phyloP scores from a whole-genome alignment of 2,329 filamentous ascomycete species.

The Fusarium sambucinum region DNA sequence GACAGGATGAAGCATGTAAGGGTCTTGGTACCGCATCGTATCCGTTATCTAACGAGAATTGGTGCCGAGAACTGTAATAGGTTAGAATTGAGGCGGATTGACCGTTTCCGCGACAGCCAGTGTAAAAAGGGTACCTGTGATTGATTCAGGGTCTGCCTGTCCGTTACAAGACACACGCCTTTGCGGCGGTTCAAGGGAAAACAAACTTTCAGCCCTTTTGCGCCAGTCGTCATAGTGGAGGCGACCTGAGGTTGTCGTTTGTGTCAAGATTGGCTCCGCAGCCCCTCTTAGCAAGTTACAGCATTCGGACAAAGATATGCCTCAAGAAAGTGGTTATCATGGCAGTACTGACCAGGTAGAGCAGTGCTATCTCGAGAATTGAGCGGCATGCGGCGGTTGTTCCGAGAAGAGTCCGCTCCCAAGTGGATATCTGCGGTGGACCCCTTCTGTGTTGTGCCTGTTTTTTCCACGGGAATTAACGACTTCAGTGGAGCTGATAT shows the following conservation, averaged over 20 bases:
- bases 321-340: conserved; percentile 22
- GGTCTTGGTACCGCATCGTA: conserved; percentile 3
- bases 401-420: conserved; percentile 41
- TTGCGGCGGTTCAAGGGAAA: background rate
- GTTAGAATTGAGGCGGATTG: conserved; percentile 32
- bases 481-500: conserved; percentile 7
- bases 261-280: conserved; percentile 30
- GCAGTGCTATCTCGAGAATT: conserved; percentile 24
- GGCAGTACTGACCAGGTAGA: conserved; percentile 6
- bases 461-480: conserved; percentile 34
- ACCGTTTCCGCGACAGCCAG: conserved; percentile 35
- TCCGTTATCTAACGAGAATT: conserved; percentile 31
- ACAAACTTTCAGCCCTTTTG: conserved; percentile 23
- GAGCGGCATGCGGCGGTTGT: conserved; percentile 31
- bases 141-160: background rate
- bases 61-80: conserved; percentile 17
- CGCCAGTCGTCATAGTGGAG: conserved; percentile 26
- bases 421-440: conserved; percentile 27
- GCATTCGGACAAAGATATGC: conserved; percentile 36
- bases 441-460: conserved; percentile 29
- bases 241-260: conserved; percentile 28
- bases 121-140: conserved; percentile 11
- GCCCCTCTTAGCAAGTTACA: conserved; percentile 41
- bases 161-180: conserved; percentile 10
- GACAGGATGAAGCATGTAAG: conserved; percentile 2